phyloP scores from a whole-genome alignment of 306 rosid genomes.

The Vigna radiata region DNA sequence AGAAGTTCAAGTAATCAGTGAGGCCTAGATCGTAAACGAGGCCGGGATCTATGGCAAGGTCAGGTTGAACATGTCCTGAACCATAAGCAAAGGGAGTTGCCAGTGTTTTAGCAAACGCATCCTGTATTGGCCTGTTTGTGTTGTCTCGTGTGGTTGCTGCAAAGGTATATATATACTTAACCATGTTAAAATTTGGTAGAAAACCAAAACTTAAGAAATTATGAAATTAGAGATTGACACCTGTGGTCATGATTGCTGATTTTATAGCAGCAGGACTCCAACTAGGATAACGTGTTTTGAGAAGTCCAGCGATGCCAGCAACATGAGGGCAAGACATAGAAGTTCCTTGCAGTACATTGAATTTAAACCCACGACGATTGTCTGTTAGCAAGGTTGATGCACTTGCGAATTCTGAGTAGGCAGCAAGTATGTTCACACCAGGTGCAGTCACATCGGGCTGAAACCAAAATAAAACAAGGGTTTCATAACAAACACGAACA shows the following conservation, averaged over 20 bases:
- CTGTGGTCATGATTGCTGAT: slow-evolving; percentile 47
- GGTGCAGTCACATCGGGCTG: slow-evolving; percentile 47
- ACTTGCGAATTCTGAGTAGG: slow-evolving; percentile 21
- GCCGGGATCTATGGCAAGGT: not conserved
- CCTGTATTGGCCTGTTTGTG: not conserved
- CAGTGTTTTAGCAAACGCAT: not conserved
- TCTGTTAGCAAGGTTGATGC: slow-evolving; percentile 2
- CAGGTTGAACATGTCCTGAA: not conserved
- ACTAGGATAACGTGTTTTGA: slow-evolving; percentile 34
- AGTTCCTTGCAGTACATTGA: slow-evolving; percentile 28
- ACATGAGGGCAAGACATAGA: slow-evolving; percentile 43
- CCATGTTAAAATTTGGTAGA: too few relatives aligned
- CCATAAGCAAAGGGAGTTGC: slow-evolving; percentile 9
- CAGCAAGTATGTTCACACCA: slow-evolving; percentile 39
- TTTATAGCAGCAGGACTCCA: slow-evolving; percentile 46
- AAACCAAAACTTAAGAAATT: too few relatives aligned
- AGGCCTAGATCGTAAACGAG: not conserved
- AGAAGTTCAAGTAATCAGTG: not conserved
- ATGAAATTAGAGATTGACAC: not conserved
- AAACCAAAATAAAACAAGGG: not conserved
- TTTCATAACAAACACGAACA: not conserved
- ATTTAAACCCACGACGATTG: not conserved
- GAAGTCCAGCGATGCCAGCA: slow-evolving; percentile 42
- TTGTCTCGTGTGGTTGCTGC: slow-evolving; percentile 1
- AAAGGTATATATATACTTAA: not conserved